Evolutionary conservation across 2,329 filamentous ascomycete species (phyloP), one percentile per base, ranked within the genome.

Genomic region (Microdochium trichocladiopsis): DNA sequence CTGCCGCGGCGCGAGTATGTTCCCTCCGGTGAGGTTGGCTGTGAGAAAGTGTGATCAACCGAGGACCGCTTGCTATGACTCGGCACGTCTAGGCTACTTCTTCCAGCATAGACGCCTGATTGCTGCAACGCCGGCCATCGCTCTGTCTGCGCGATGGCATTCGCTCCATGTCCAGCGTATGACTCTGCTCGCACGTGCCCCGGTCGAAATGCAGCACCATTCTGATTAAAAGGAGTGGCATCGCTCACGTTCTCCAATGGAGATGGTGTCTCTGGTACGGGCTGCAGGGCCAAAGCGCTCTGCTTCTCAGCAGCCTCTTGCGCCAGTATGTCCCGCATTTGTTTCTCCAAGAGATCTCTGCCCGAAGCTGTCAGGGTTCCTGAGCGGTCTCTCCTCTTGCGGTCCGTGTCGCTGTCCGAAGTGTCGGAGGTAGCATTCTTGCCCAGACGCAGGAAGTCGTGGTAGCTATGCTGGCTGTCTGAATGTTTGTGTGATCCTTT

Each of bases 271-370:
- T 63, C 61, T 16, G 63, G 59, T 11, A 63, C 53, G 12, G 66
- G 59, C 53, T 72, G 71, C 14, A 66, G 62, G 33, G n/a, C 70
- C 68, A 2, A 63, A 24, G 22, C 63, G 67, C 68, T 59, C 23
- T 74, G 72, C 41, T 69, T 68, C 45, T 74, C 72, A 12, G 67
- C 66, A 5, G 72, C 73, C 61, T 84, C 80, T 55, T 74, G 74
- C 5, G 77, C 77, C 54, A 84, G 73, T 69, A 83, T 78, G 53
- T 83, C 79, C 53, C 76, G 67, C 79, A 84, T 84, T 60, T 84
- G 81, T 61, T 79, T 82, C 55, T 82, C 78, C 12, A 84, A 66
- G 12, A 84, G 67, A 52, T 82, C 77, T 55, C 75, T 77, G 23
- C 71, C 72, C 47, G 67, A 73, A 57, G 73, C 77, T 48, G 73